phyloP scores from a whole-genome alignment of 2,329 filamentous ascomycete genomes.

The Aspergillus pseudoterreus region DNA sequence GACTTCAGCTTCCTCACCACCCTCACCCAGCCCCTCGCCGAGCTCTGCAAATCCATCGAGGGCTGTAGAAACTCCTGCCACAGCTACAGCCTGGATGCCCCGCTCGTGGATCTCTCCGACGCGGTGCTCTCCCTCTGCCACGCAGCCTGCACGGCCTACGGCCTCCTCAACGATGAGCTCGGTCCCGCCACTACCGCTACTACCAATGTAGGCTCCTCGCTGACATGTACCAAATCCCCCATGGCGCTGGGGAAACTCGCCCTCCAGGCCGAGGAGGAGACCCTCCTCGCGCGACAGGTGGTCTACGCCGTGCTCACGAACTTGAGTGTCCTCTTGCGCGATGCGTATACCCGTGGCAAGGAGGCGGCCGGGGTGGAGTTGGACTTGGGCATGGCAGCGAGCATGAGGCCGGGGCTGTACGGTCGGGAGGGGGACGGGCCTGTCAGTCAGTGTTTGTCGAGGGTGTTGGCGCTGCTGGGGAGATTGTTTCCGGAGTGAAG shows the following conservation, averaged over 20 bases:
- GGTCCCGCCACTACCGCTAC: not conserved
- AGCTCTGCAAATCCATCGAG: slow-evolving; percentile 1
- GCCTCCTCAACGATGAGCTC: not conserved
- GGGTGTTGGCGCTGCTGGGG: slow-evolving; percentile 5
- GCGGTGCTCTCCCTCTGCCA: slow-evolving; percentile 1
- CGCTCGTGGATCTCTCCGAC: not conserved
- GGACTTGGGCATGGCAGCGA: not conserved
- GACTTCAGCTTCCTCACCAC: slow-evolving; percentile 3
- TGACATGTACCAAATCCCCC: slow-evolving; percentile 2
- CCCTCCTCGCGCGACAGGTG: slow-evolving; percentile 2
- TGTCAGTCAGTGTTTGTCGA: slow-evolving; percentile 1
- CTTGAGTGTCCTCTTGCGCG: slow-evolving; percentile 2
- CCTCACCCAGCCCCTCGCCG: slow-evolving; percentile 1
- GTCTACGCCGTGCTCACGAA: not conserved
- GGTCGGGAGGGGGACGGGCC: slow-evolving; percentile 3
- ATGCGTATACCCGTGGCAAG: slow-evolving; percentile 1
- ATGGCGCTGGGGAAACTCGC: slow-evolving; percentile 1
- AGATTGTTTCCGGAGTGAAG: not conserved
- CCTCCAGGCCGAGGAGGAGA: slow-evolving; percentile 3
- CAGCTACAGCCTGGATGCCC: not conserved
- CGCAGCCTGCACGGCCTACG: not conserved
- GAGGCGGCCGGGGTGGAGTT: not conserved
- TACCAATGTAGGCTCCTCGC: not conserved
- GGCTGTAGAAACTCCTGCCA: not conserved
- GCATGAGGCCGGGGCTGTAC: not conserved